A percentile compares a stretch with the other conserved stretches of the same genome.
Evolutionary conservation across 257 asterid species (phyloP).

Genomic region (Striga asiatica): DNA sequence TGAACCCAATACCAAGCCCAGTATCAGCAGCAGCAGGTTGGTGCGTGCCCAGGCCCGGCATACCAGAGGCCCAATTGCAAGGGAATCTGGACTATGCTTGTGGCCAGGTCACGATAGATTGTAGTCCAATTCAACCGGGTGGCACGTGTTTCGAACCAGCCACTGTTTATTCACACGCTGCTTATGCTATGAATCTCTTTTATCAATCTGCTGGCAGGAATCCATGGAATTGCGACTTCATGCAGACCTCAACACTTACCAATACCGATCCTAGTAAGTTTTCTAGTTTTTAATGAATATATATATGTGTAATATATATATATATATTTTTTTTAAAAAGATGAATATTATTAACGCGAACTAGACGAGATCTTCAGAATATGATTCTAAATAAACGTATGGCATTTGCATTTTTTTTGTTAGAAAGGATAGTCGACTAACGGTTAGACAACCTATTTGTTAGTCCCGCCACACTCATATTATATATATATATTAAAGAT

Average conservation of each 20-base stretch:
- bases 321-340: too few species aligned
- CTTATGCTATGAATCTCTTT: slow-evolving; percentile 73
- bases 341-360: too few species aligned
- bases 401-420: background rate
- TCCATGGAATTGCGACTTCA: slow-evolving; percentile 67
- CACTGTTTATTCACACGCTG: slow-evolving; percentile 49
- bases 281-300: background rate
- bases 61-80: slow-evolving; percentile 39
- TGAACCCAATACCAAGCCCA: slow-evolving; percentile 34
- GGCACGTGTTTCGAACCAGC: slow-evolving; percentile 60
- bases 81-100: slow-evolving; percentile 64
- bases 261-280: slow-evolving; percentile 61
- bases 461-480: background rate
- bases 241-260: slow-evolving; percentile 50
- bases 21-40: slow-evolving; percentile 32
- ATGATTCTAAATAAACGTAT: background rate
- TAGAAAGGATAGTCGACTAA: too few species aligned
- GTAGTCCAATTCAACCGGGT: slow-evolving; percentile 37
- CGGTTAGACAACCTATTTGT: too few species aligned
- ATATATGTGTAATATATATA: too few species aligned
- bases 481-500: too few species aligned
- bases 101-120: slow-evolving; percentile 44
- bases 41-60: slow-evolving; percentile 54
- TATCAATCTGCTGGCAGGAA: slow-evolving; percentile 81
- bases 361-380: too few species aligned